These are phyloP conservation scores for Gaeumannomyces tritici DNA, from an alignment of 2,329 filamentous ascomycete species.

Conservation along the genomic window DNA sequence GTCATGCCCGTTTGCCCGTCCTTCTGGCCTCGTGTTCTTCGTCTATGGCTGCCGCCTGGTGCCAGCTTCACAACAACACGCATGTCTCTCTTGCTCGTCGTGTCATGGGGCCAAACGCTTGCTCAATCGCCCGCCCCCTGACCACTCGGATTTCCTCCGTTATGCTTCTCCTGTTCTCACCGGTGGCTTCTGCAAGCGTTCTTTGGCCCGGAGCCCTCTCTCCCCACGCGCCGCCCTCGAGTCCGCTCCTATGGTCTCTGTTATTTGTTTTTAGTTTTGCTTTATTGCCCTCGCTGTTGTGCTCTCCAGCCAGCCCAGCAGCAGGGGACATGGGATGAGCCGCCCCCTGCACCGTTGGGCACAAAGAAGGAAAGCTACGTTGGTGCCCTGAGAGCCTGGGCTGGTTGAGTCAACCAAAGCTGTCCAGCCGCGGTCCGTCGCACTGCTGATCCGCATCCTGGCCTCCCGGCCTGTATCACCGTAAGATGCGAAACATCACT, in stretches of 20 bases:
- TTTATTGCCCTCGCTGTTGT: neutral
- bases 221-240: neutral
- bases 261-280: neutral
- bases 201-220: too few species aligned
- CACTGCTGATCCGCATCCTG: neutral
- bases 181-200: too few species aligned
- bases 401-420: conserved; percentile 2
- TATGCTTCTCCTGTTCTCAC: too few species aligned
- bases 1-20: neutral
- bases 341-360: neutral
- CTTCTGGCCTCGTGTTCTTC: neutral
- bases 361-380: neutral
- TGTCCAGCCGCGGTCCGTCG: neutral
- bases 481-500: neutral
- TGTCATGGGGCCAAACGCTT: too few species aligned
- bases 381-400: neutral
- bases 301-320: neutral
- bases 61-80: too few species aligned
- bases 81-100: too few species aligned
- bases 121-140: too few species aligned
- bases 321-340: neutral
- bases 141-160: too few species aligned
- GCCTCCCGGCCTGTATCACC: neutral
- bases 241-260: neutral
- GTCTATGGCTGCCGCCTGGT: neutral